A percentile compares a stretch with the other conserved stretches of the same genome.
Conservation (phyloP, 257 asterid genomes). For the Gentiana straminea region DNA sequence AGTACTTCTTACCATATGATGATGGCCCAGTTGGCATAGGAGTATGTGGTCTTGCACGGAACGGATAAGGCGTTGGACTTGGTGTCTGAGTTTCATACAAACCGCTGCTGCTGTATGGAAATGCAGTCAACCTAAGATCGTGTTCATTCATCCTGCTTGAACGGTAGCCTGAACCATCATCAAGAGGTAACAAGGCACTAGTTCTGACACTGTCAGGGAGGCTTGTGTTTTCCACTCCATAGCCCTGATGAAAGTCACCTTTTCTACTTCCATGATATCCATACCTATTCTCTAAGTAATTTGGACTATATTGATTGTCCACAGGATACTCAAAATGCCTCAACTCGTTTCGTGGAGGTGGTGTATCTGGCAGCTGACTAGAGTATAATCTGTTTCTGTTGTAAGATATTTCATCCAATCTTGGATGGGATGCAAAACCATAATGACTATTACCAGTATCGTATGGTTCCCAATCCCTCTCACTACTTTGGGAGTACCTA, state of each 20-base stretch:
- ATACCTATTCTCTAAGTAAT: constrained; percentile 4
- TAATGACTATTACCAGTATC: no score
- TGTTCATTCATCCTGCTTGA: constrained; percentile 4
- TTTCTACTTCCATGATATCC: constrained; percentile 6
- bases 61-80: constrained; percentile 4
- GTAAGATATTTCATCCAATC: no score
- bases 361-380: no score
- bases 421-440: no score
- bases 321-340: neutral
- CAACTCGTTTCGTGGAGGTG: neutral
- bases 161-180: constrained; percentile 2
- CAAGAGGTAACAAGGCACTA: neutral
- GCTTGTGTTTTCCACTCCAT: constrained; percentile 7
- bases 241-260: constrained; percentile 4
- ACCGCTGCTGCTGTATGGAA: neutral
- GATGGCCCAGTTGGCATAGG: neutral
- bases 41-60: neutral
- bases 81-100: constrained; percentile 4
- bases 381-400: no score
- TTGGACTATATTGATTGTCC: neutral
- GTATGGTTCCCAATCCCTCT: no score
- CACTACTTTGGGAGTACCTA: neutral
- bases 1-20: constrained; percentile 15
- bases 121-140: constrained; percentile 1
- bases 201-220: neutral